A percentile compares a stretch with the other conserved stretches of the same genome.
These are phyloP conservation scores for Fusarium sp. DNA, from an alignment of 2,329 filamentous ascomycete genomes.

Conservation along the genomic window DNA sequence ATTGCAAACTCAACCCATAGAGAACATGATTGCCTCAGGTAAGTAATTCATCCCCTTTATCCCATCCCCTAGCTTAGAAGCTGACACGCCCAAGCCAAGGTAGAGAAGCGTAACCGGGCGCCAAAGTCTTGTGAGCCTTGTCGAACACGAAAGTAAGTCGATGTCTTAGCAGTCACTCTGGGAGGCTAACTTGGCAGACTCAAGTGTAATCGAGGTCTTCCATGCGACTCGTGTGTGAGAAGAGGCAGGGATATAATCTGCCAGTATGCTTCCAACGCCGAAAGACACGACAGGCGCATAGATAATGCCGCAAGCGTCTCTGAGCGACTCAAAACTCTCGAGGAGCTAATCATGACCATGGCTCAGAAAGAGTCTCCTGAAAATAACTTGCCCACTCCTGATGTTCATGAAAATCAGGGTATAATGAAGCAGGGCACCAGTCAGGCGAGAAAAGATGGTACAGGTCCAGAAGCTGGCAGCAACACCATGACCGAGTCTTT, in stretches of 20 bases:
- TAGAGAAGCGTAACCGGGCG: constrained; percentile 50
- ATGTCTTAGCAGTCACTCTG: neutral
- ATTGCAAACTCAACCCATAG: neutral
- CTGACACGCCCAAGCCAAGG: constrained; percentile 12
- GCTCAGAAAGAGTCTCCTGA: neutral
- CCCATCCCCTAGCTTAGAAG: too few species aligned
- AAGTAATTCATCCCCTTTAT: neutral
- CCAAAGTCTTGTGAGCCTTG: constrained; percentile 52
- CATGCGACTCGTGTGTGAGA: constrained; percentile 48
- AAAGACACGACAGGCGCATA: constrained; percentile 6
- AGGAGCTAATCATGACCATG: constrained; percentile 42
- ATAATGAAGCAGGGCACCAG: neutral
- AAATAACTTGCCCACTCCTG: neutral
- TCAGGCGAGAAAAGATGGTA: neutral
- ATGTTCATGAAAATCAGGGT: neutral
- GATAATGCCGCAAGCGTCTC: constrained; percentile 15
- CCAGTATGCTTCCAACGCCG: constrained; percentile 48
- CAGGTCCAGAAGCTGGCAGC: neutral
- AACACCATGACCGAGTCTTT: neutral
- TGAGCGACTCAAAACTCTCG: constrained; percentile 47
- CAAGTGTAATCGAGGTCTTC: constrained; percentile 49
- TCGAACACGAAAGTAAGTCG: constrained; percentile 48
- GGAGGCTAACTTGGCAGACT: constrained; percentile 31
- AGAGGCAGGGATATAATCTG: constrained; percentile 43
- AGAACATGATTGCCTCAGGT: constrained; percentile 12